These are phyloP conservation scores for Ustilago shanxiensis DNA, from an alignment of 1,284 basidiomycete species.

Conservation along the genomic window DNA sequence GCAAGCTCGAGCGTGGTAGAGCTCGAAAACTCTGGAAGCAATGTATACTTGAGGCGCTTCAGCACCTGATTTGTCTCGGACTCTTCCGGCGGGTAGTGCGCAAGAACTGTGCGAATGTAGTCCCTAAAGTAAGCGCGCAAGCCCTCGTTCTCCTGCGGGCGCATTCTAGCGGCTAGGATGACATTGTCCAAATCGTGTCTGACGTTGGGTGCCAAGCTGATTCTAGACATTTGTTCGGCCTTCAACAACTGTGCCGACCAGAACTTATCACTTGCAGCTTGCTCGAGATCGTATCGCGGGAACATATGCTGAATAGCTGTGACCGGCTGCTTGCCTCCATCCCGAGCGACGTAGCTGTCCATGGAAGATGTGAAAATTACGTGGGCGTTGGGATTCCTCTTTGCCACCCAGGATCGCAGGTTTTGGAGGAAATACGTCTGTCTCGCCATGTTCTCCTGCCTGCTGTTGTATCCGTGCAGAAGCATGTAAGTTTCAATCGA, in stretches of 20 bases:
- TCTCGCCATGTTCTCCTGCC: conserved; percentile 7
- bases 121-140: not conserved
- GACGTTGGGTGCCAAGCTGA: too few species aligned
- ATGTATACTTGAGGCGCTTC: conserved; percentile 11
- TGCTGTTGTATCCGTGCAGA: conserved; percentile 46
- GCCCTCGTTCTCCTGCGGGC: not conserved
- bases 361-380: conserved; percentile 32
- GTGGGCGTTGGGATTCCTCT: conserved; percentile 8
- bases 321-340: conserved; percentile 38
- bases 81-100: not conserved
- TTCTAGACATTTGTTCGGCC: not conserved
- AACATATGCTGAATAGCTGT: conserved; percentile 12
- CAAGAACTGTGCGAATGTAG: conserved; percentile 2
- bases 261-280: conserved; percentile 34
- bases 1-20: conserved; percentile 35
- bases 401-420: conserved; percentile 7
- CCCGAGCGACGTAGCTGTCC: conserved; percentile 18
- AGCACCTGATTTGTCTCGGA: not conserved
- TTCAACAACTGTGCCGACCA: conserved; percentile 24
- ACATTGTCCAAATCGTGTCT: conserved; percentile 4
- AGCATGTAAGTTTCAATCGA: conserved; percentile 30
- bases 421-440: conserved; percentile 19
- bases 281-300: conserved; percentile 22
- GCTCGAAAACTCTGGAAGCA: conserved; percentile 28
- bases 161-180: conserved; percentile 10